Base-by-base conservation (phyloP, 2,329 filamentous ascomycete species). In the Exserohilum turcica region DNA sequence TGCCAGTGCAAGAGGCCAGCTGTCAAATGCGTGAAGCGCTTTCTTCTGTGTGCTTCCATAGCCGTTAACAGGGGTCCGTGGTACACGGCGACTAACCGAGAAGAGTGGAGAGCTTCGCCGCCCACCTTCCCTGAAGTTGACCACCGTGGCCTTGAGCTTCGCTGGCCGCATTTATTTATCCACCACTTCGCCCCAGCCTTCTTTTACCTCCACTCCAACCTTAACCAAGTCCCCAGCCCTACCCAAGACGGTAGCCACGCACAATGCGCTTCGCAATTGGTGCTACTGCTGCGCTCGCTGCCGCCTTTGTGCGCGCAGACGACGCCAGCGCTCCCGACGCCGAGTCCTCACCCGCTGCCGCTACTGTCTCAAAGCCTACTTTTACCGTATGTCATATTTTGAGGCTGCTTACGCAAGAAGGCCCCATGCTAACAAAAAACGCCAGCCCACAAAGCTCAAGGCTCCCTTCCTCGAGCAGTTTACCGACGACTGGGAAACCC, bases 401-500 rank as follows among this genome's bases (percentile, higher is more conserved):
- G 8, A 32, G 8, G 10, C 10, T 43, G 15, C 5, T 18, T 3
- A 1, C 3, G 6, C n/a, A n/a, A 13, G 8, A 27, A 28, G 6
- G 15, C 8, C 21, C 7, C 33, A n/a, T 48, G 15, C 66, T 72
- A 53, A 73, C 61, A 40, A 6, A 40, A 6, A 16, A 8, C n/a
- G 72, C 97, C 72, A 99, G 93, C 92, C 94, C 55, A 91, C 92
- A 63, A 84, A 81, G 60, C 76, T 97, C 71, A 94, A 97, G 81
- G 94, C 88, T 65, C 91, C 92, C 56, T 99, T 99, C 85, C 81
- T 97, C 62, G 94, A 99, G 82, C 94, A 99, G 79, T 99, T 99
- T 82, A 96, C 91, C 79, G 90, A 95, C 67, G 92, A 91, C 79
- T 97, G 93, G 93, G 89, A 97, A 66, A 80, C 84, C 63, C 85